Base-by-base conservation (phyloP, 345 rosid species). In the Iberis pinnata region DNA sequence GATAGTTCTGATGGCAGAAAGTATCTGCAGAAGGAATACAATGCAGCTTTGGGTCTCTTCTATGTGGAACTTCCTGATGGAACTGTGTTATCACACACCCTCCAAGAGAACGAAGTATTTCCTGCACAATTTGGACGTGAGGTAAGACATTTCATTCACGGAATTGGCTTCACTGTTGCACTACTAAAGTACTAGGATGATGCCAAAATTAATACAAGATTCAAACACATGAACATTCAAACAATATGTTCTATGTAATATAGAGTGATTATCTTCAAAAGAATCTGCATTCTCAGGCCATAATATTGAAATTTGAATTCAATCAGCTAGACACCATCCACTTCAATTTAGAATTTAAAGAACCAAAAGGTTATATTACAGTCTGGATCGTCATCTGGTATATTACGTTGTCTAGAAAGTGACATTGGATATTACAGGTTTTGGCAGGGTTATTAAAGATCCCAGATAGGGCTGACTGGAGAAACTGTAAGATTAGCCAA, bases 51-150 rank as follows among this genome's bases (percentile, higher is more conserved):
- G 32, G 82, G 80, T 65, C 80, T 80, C 73, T 90, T 87, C 73
- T 84, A 90, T 56, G 85, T 74, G 64, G 88, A 82, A 66, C 84
- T 82, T 43, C 84, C 95, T 41, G 92, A 74, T 53, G 89, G 89
- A 43, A 70, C 80, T 8, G 48, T 82, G 43, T 52, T 87, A 32
- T 76, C 70, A 8, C 95, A 80, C 72, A 49, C 64, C 25, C 60
- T 84, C 56, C 83, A 81, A 44, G 98, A 84, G 66, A 82, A 79
- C 31, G 89, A 82, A 68, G 80, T 45, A 47, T 90, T 84, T 61
- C 98, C 92, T 12, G 80, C 81, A 38, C 96, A 87, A 63, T 90
- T 87, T 65, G 98, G 96, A 68, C 92, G 92, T 1, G 96, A 84
- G 89, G 98, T 84, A 75, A 56, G 58, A 40, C 42, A 32, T 18